Percentiles rank a stretch among this genome's conserved stretches.
phyloP scores from a whole-genome alignment of 768 basidiomycete species.

The Mycena vulgaris region DNA sequence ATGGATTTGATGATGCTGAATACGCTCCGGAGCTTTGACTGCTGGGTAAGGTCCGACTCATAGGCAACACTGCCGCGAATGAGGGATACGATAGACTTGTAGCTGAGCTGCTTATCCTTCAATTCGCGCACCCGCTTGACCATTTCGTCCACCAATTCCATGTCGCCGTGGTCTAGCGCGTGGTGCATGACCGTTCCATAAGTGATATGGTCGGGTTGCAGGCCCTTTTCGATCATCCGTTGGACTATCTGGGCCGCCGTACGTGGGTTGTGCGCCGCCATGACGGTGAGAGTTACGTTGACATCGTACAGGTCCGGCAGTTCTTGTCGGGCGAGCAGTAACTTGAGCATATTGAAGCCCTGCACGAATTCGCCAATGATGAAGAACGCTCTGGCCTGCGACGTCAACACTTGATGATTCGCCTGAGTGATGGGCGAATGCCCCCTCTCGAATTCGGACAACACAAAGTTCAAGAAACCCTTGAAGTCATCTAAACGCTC shows the following conservation, averaged over 20 bases:
- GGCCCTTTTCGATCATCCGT: constrained; percentile 63
- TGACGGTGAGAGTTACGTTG: constrained; percentile 71
- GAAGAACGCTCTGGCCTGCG: constrained; percentile 75
- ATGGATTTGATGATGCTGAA: constrained; percentile 60
- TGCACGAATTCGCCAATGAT: constrained; percentile 64
- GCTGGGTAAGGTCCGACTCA: constrained; percentile 42
- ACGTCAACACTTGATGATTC: constrained; percentile 67
- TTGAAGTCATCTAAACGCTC: constrained; percentile 43
- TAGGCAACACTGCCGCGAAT: constrained; percentile 58
- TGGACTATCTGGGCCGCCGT: constrained; percentile 63
- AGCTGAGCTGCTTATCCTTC: constrained; percentile 55
- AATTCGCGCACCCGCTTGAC: constrained; percentile 55
- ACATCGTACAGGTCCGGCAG: constrained; percentile 75
- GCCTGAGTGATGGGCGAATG: constrained; percentile 65
- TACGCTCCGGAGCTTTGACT: constrained; percentile 56
- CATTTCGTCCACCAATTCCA: constrained; percentile 60
- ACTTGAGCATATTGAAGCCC: constrained; percentile 64
- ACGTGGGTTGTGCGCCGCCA: constrained; percentile 65
- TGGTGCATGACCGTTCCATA: constrained; percentile 76
- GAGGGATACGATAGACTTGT: constrained; percentile 65
- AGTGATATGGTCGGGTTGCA: constrained; percentile 68
- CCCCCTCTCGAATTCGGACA: constrained; percentile 57
- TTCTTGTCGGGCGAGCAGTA: constrained; percentile 64
- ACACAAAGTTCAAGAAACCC: constrained; percentile 62
- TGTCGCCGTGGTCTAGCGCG: constrained; percentile 63